phyloP scores from a whole-genome alignment of 139 green algal species.

The Raphidocelis subcapitata region DNA sequence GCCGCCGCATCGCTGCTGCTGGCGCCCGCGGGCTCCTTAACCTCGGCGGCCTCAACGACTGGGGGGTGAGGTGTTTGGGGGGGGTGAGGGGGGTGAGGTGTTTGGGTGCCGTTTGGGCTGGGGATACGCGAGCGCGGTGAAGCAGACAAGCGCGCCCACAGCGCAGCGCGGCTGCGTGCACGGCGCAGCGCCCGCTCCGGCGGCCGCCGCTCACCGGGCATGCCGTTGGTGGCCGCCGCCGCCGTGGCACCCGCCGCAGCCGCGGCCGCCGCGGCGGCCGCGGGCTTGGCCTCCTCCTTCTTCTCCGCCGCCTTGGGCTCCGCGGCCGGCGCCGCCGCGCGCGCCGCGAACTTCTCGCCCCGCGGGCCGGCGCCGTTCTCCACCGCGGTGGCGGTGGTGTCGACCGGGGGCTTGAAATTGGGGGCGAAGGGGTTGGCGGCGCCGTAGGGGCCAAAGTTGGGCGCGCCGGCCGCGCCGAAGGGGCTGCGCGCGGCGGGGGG shows the following conservation, averaged over 20 bases:
- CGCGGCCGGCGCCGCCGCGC: constrained; percentile 27
- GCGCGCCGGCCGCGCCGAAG: constrained; percentile 10
- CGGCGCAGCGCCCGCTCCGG: neutral
- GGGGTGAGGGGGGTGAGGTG: too few relatives aligned
- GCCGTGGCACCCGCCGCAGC: neutral
- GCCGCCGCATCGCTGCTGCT: neutral
- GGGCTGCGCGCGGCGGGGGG: constrained; percentile 15
- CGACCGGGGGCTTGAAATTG: constrained; percentile 22
- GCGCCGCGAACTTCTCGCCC: constrained; percentile 45
- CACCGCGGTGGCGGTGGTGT: constrained; percentile 34
- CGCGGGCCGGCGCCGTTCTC: constrained; percentile 5
- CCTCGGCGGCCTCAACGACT: neutral
- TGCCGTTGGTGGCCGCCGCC: constrained; percentile 8
- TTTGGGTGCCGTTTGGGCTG: too few relatives aligned
- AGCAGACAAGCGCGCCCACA: too few relatives aligned
- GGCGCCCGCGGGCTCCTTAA: too few relatives aligned
- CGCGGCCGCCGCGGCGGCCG: neutral
- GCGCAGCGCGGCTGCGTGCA: neutral
- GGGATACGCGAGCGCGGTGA: too few relatives aligned
- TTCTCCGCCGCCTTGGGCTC: too few relatives aligned
- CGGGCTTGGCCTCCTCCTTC: constrained; percentile 5
- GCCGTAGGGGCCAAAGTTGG: constrained; percentile 28
- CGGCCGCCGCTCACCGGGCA: constrained; percentile 1
- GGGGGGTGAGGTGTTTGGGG: too few relatives aligned
- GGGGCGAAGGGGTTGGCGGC: constrained; percentile 38